Evolutionary conservation across 306 rosid species (phyloP), one percentile per base, ranked within the genome.

Genomic region (Crataegus laevigata): DNA sequence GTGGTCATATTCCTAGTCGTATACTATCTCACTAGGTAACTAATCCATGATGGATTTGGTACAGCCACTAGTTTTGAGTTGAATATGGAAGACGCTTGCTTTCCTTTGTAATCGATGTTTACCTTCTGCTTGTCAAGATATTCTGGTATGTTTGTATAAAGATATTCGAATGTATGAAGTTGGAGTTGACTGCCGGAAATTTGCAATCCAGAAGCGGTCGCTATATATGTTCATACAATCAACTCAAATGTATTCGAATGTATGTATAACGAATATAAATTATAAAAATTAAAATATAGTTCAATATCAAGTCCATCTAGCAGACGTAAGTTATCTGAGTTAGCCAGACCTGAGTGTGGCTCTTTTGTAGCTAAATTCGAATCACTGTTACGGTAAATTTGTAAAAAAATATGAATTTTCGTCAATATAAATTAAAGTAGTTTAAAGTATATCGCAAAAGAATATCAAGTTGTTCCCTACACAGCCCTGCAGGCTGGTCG

Each of bases 1-100:
- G 93, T 94, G 75, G 88, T 90, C 57, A 55, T 94, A 81, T 94
- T 94, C 82, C 92, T 94, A 30, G 79, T 94, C 54, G 81, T 94
- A 73, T 94, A 94, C 88, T 94, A 89, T 81, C 90, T 94, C 74
- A 94, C 96, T 17, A 80, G 85, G 79, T 87, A 87, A 80, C 21
- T 42, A 18, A 59, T 78, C 78, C 72, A 9, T 42, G 74, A 30
- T 66, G 82, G 40, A 59, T 30, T 76, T 69, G 60, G 22, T 63
- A 55, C 51, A 74, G 42, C 80, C 78, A 42, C 79, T 26, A 22
- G 78, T 29, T 22, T 30, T 61, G 51, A 22, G 58, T 34, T 57
- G 75, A 68, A 63, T 34, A 67, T 77, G 68, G 71, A 51, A 60
- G 68, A 32, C 34, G 47, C 69, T 72, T 18, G 25, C 51, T 51